phyloP scores from a whole-genome alignment of 495 filamentous ascomycete species.

The Penicillium lagena region DNA sequence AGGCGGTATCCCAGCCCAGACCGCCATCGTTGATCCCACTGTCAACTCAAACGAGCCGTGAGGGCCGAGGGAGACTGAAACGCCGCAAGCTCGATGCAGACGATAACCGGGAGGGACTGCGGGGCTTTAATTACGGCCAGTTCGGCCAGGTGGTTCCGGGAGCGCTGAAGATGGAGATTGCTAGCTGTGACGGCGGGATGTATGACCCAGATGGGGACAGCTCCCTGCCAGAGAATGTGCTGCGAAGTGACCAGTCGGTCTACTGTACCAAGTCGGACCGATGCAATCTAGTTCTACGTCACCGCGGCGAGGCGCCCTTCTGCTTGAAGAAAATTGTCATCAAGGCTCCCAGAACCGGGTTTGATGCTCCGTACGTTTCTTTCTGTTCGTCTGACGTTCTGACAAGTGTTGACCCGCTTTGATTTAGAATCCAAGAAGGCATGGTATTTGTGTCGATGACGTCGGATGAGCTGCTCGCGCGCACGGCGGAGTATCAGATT shows the following conservation, averaged over 20 bases:
- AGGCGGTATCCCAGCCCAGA: slow-evolving; percentile 13
- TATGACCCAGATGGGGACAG: slow-evolving; percentile 50
- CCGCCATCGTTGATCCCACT: slow-evolving; percentile 31
- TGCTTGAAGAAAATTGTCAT: slow-evolving; percentile 78
- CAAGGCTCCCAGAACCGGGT: slow-evolving; percentile 74
- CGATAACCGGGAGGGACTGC: slow-evolving; percentile 40
- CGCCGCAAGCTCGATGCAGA: slow-evolving; percentile 71
- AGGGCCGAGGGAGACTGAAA: slow-evolving; percentile 49
- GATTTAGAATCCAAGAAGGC: slow-evolving; percentile 74
- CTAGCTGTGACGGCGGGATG: slow-evolving; percentile 82
- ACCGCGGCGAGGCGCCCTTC: slow-evolving; percentile 73
- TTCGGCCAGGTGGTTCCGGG: slow-evolving; percentile 80
- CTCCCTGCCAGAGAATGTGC: slow-evolving; percentile 72
- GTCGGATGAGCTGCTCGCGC: slow-evolving; percentile 62
- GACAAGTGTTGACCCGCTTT: not conserved
- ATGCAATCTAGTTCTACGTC: slow-evolving; percentile 78
- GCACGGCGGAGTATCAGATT: slow-evolving; percentile 72
- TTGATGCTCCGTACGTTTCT: slow-evolving; percentile 75
- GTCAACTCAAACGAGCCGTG: slow-evolving; percentile 20
- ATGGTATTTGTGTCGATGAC: slow-evolving; percentile 90
- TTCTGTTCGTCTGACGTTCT: too few species aligned
- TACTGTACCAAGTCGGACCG: slow-evolving; percentile 81
- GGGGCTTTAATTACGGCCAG: slow-evolving; percentile 67
- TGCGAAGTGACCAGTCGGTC: slow-evolving; percentile 73
- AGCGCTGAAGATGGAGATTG: slow-evolving; percentile 73